Percentiles rank a stretch among this genome's conserved stretches.
Evolutionary conservation across 2,329 filamentous ascomycete genomes (phyloP).

Genomic region (Lachnellula cervina): DNA sequence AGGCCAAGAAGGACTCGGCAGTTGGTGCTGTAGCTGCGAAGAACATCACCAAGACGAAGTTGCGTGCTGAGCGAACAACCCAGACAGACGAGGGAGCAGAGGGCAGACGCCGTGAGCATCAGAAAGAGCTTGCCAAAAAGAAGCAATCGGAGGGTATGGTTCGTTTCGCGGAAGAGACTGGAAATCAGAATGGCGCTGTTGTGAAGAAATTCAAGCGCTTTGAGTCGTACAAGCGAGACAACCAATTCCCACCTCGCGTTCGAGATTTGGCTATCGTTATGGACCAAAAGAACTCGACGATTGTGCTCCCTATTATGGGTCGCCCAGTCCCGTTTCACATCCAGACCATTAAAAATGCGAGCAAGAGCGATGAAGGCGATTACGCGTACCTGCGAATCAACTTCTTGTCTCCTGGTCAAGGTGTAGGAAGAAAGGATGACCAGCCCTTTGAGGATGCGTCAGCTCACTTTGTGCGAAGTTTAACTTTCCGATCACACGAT

Average conservation of each 20-base stretch:
- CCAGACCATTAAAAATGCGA: slow-evolving; percentile 96
- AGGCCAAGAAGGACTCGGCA: slow-evolving; percentile 77
- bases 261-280: slow-evolving; percentile 86
- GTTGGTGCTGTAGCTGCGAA: slow-evolving; percentile 86
- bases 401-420: slow-evolving; percentile 93
- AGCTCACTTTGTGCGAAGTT: slow-evolving; percentile 90
- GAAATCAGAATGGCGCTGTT: slow-evolving; percentile 80
- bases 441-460: slow-evolving; percentile 95
- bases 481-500: slow-evolving; percentile 91
- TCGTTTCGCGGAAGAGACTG: slow-evolving; percentile 79
- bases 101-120: slow-evolving; percentile 80
- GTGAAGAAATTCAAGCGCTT: slow-evolving; percentile 99
- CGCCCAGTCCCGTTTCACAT: slow-evolving; percentile 97
- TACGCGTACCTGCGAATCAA: slow-evolving; percentile 95
- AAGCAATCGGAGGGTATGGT: slow-evolving; percentile 86
- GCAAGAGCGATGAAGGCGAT: slow-evolving; percentile 93
- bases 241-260: slow-evolving; percentile 78
- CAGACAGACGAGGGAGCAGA: slow-evolving; percentile 89
- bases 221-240: slow-evolving; percentile 97
- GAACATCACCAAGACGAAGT: slow-evolving; percentile 90
- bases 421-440: slow-evolving; percentile 94
- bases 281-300: slow-evolving; percentile 81
- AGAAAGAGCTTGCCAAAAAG: slow-evolving; percentile 80
- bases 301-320: slow-evolving; percentile 95
- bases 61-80: slow-evolving; percentile 84